phyloP scores from a whole-genome alignment of 345 rosid species.

The Angophora floribunda region DNA sequence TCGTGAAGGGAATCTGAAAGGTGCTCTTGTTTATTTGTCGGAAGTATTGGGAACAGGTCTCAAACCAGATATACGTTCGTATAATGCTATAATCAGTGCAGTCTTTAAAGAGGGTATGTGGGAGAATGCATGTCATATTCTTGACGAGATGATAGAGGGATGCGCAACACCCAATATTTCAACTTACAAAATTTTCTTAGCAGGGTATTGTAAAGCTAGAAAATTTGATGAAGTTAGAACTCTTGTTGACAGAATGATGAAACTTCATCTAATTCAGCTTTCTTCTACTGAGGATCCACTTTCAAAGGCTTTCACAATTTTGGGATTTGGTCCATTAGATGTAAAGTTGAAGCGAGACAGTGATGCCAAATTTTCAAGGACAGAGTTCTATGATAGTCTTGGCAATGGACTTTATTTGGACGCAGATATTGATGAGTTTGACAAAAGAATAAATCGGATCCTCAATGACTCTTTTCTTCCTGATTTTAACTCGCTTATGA shows the following conservation, averaged over 20 bases:
- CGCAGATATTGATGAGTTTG: conserved; percentile 49
- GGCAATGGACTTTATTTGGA: conserved; percentile 86
- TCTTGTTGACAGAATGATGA: conserved; percentile 39
- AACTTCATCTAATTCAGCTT: conserved; percentile 31
- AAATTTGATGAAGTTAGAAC: conserved; percentile 50
- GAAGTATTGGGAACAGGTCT: conserved; percentile 48
- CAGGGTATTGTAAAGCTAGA: conserved; percentile 72
- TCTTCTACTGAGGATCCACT: conserved; percentile 47
- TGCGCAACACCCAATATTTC: conserved; percentile 22
- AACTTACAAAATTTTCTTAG: conserved; percentile 43
- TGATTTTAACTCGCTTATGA: conserved; percentile 41
- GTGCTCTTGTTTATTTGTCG: conserved; percentile 34
- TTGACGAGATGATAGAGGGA: conserved; percentile 56
- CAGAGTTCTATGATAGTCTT: conserved; percentile 67
- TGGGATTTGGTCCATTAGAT: conserved; percentile 53
- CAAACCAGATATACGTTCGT: conserved; percentile 35
- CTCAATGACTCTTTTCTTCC: conserved; percentile 42
- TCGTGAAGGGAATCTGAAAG: conserved; percentile 41
- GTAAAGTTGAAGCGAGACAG: conserved; percentile 70
- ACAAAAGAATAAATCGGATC: conserved; percentile 23
- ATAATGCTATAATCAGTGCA: conserved; percentile 50
- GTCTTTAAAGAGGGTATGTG: conserved; percentile 48
- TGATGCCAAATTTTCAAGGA: conserved; percentile 31
- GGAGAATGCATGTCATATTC: conserved; percentile 30
- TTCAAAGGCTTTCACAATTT: conserved; percentile 37